Percentiles rank a stretch among this genome's conserved stretches.
Evolutionary conservation across 1,139 yeast species (phyloP).

Genomic region (Geotrichum phurueaensis): DNA sequence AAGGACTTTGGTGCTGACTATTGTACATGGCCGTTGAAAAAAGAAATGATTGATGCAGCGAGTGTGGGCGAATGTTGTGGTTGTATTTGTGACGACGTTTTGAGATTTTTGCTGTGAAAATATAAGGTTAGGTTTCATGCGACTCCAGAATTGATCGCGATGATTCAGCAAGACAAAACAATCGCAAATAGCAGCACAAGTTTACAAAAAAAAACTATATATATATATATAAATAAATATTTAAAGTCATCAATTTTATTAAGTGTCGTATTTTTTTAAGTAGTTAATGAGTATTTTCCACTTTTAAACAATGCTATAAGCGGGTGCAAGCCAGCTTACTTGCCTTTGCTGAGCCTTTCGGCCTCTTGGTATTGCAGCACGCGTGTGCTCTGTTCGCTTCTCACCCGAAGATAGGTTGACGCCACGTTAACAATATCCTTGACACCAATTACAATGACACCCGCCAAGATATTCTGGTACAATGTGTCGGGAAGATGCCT

Average conservation of each 20-base stretch:
- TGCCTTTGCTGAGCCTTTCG: neutral
- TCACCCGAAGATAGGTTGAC: conserved; percentile 27
- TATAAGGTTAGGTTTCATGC: conserved; percentile 5
- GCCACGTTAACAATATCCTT: conserved; percentile 38
- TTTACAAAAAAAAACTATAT: neutral
- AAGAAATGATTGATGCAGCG: conserved; percentile 5
- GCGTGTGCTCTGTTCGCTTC: conserved; percentile 25
- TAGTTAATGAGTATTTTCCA: too few species aligned
- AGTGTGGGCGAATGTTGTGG: conserved; percentile 6
- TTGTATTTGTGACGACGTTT: conserved; percentile 17
- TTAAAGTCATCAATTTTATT: neutral
- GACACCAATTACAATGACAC: conserved; percentile 37
- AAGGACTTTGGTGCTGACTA: conserved; percentile 1
- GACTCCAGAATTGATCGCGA: neutral
- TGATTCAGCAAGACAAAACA: neutral
- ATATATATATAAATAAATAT: neutral
- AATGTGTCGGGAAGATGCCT: conserved; percentile 30
- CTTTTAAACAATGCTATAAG: neutral
- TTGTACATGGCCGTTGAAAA: conserved; percentile 9
- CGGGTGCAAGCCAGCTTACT: neutral
- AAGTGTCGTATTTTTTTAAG: neutral
- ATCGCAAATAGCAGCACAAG: neutral
- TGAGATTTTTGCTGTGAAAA: neutral
- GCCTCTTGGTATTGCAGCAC: conserved; percentile 24
- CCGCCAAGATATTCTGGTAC: conserved; percentile 44